A percentile compares a stretch with the other conserved stretches of the same genome.
These are phyloP conservation scores for Tilletia walkeri DNA, from an alignment of 1,284 basidiomycete genomes.

Conservation along the genomic window DNA sequence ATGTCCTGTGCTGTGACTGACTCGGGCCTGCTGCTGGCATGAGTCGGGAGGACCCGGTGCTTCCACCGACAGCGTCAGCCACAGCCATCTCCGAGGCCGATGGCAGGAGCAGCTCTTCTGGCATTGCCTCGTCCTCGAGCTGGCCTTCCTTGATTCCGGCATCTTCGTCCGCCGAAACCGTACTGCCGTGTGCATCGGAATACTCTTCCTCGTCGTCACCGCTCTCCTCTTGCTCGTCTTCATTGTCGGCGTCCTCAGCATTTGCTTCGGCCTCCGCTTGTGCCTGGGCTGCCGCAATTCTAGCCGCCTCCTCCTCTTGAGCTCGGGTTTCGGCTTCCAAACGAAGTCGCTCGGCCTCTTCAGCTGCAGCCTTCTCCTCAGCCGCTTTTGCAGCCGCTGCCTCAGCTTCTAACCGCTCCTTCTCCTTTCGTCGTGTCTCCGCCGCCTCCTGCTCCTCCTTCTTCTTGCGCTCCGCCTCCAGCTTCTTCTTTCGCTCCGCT, in stretches of 20 bases:
- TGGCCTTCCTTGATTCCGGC: background rate
- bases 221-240: background rate
- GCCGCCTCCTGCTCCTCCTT: background rate
- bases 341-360: background rate
- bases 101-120: background rate
- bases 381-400: background rate
- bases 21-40: background rate
- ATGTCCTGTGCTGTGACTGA: background rate
- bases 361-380: background rate
- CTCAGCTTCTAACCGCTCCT: background rate
- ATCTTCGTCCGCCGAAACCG: background rate
- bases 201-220: background rate
- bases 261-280: background rate
- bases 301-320: background rate
- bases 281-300: background rate
- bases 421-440: background rate
- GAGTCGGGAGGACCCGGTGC: background rate
- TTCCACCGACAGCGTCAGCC: background rate
- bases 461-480: background rate
- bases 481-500: background rate
- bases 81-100: background rate
- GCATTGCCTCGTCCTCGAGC: slow-evolving; percentile 9
- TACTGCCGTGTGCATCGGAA: background rate
- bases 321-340: background rate
- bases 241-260: background rate